These are phyloP conservation scores for Saccharomycopsis schoenii DNA, from an alignment of 805 yeast species.

Conservation along the genomic window DNA sequence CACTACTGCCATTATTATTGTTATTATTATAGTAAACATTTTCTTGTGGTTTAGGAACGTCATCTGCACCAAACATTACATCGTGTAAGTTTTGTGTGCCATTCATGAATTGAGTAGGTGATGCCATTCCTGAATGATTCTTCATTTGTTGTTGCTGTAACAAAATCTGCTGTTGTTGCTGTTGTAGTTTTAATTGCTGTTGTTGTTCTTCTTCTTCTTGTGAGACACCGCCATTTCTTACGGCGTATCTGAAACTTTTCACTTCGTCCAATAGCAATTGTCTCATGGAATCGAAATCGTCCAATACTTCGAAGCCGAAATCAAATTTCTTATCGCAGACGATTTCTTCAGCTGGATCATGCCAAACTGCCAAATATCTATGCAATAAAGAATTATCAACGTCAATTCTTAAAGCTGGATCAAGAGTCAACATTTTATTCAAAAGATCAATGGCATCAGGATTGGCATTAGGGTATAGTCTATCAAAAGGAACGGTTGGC, in stretches of 20 bases:
- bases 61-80: conserved; percentile 20
- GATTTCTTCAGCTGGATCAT: conserved; percentile 88
- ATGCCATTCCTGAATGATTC: conserved; percentile 19
- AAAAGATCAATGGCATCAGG: conserved; percentile 79
- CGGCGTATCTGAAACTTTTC: conserved; percentile 64
- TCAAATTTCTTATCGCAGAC: conserved; percentile 74
- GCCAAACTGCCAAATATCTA: conserved; percentile 85
- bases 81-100: conserved; percentile 13
- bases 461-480: conserved; percentile 74
- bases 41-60: conserved; percentile 58
- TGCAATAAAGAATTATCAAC: conserved; percentile 85
- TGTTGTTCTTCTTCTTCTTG: conserved; percentile 20
- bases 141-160: conserved; percentile 21
- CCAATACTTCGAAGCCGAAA: conserved; percentile 76
- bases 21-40: conserved; percentile 24
- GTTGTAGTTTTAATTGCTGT: conserved; percentile 22
- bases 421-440: conserved; percentile 72
- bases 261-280: conserved; percentile 77
- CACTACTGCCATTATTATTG: conserved; percentile 3
- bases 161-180: conserved; percentile 19
- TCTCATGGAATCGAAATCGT: conserved; percentile 68
- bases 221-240: conserved; percentile 53
- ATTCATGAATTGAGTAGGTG: conserved; percentile 19
- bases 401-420: conserved; percentile 74
- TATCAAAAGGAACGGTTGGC: conserved; percentile 64